A percentile compares a stretch with the other conserved stretches of the same genome.
phyloP scores from a whole-genome alignment of 2,329 filamentous ascomycete species.

The Claviceps humidiphila region DNA sequence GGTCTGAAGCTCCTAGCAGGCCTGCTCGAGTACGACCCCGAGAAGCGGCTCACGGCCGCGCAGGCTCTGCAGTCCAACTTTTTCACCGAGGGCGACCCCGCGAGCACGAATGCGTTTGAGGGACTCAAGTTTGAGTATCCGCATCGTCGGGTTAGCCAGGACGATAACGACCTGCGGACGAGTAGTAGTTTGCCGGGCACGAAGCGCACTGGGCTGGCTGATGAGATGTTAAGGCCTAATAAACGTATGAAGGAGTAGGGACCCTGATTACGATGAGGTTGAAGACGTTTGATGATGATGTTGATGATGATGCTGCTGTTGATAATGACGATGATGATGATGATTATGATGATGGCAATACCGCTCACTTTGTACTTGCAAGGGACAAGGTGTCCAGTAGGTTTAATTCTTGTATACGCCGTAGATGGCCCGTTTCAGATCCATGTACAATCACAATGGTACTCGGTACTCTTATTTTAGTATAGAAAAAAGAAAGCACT shows the following conservation, averaged over 20 bases:
- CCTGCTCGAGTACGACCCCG: slow-evolving; percentile 84
- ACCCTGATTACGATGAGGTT: too few relatives aligned
- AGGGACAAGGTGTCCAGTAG: too few relatives aligned
- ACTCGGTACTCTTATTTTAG: too few relatives aligned
- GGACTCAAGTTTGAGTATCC: slow-evolving; percentile 83
- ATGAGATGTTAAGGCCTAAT: slow-evolving; percentile 57
- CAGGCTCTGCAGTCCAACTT: slow-evolving; percentile 85
- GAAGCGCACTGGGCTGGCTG: slow-evolving; percentile 73
- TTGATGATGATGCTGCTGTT: background rate
- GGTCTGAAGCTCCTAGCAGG: slow-evolving; percentile 72
- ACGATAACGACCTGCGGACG: slow-evolving; percentile 92
- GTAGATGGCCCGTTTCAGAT: too few relatives aligned
- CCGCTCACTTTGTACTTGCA: too few relatives aligned
- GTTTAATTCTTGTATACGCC: too few relatives aligned
- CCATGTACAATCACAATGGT: too few relatives aligned
- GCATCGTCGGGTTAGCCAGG: slow-evolving; percentile 75
- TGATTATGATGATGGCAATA: too few relatives aligned
- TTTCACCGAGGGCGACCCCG: slow-evolving; percentile 61
- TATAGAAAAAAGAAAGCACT: too few relatives aligned
- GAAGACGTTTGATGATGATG: background rate
- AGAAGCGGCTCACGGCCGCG: slow-evolving; percentile 74
- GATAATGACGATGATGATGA: background rate
- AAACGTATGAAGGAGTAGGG: slow-evolving; percentile 49
- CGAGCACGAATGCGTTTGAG: slow-evolving; percentile 80
- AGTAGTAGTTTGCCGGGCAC: slow-evolving; percentile 82